Evolutionary conservation across 2,329 filamentous ascomycete genomes (phyloP).

Genomic region (Scedosporium boydii): DNA sequence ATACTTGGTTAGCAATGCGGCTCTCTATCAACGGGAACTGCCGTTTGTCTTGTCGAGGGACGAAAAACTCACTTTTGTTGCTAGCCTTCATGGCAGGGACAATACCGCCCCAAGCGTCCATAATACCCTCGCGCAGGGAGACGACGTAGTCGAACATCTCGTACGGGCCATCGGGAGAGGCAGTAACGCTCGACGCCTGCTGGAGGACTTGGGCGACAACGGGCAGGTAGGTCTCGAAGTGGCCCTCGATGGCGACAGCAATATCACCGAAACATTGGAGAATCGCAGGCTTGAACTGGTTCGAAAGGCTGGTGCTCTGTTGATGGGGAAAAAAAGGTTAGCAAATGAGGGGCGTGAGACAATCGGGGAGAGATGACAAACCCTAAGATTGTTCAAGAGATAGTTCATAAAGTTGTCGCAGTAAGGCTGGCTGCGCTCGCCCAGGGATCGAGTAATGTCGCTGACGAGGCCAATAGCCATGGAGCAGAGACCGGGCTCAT

Average conservation of each 20-base stretch:
- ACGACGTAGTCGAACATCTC: slow-evolving; percentile 97
- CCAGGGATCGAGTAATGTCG: slow-evolving; percentile 87
- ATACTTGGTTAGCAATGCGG: slow-evolving; percentile 3
- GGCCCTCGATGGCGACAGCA: slow-evolving; percentile 81
- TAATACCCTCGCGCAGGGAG: slow-evolving; percentile 90
- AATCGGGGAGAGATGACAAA: slow-evolving; percentile 23
- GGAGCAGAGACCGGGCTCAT: slow-evolving; percentile 86
- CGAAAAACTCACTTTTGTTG: slow-evolving; percentile 53
- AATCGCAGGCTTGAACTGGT: slow-evolving; percentile 97
- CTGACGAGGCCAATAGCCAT: slow-evolving; percentile 97
- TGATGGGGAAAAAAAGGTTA: slow-evolving; percentile 4
- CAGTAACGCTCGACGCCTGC: slow-evolving; percentile 77
- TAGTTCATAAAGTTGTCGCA: slow-evolving; percentile 99
- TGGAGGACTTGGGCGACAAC: slow-evolving; percentile 92
- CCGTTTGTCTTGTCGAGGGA: slow-evolving; percentile 16
- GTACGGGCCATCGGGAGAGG: slow-evolving; percentile 70
- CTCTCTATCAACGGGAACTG: background rate
- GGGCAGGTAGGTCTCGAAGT: slow-evolving; percentile 86
- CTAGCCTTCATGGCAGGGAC: slow-evolving; percentile 87
- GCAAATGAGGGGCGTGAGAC: too few species aligned
- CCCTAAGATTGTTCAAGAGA: slow-evolving; percentile 80
- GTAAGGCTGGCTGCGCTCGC: slow-evolving; percentile 84
- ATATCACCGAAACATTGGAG: slow-evolving; percentile 98
- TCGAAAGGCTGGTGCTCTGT: slow-evolving; percentile 74
- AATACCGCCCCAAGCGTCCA: slow-evolving; percentile 98